Evolutionary conservation across 805 yeast species (phyloP).

Genomic region (Schizosaccharomyces octosporus): DNA sequence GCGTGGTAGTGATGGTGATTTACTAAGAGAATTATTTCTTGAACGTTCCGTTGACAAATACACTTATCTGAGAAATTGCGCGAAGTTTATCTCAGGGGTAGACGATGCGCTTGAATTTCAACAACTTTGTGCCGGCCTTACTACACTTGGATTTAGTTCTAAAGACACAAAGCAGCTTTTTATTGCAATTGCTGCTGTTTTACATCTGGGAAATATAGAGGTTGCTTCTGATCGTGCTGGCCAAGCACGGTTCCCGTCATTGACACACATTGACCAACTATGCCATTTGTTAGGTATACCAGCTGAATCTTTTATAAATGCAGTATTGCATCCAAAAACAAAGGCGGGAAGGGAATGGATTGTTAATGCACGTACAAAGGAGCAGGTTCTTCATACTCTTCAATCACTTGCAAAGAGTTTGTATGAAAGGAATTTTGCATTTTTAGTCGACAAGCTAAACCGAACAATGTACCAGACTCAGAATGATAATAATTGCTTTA

Average conservation of each 20-base stretch:
- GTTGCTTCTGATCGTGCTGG: conserved; percentile 35
- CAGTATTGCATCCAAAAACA: conserved; percentile 55
- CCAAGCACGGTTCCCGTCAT: conserved; percentile 44
- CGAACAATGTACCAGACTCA: conserved; percentile 29
- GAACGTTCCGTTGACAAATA: conserved; percentile 22
- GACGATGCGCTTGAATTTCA: conserved; percentile 52
- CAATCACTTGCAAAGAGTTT: conserved; percentile 74
- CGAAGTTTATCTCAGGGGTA: conserved; percentile 35
- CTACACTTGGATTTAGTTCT: conserved; percentile 42
- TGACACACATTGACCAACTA: conserved; percentile 26
- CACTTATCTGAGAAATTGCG: conserved; percentile 31
- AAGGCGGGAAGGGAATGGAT: conserved; percentile 79
- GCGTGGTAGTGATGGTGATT: conserved; percentile 31
- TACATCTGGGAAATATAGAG: conserved; percentile 68
- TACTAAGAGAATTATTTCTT: conserved; percentile 15
- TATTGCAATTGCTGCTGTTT: conserved; percentile 43
- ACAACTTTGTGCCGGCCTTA: conserved; percentile 36
- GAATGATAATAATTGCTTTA: conserved; percentile 19
- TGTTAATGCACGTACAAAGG: conserved; percentile 49
- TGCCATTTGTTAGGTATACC: conserved; percentile 42
- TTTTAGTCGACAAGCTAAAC: conserved; percentile 53
- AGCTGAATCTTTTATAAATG: conserved; percentile 27
- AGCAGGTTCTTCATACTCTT: conserved; percentile 55
- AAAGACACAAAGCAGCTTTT: conserved; percentile 35
- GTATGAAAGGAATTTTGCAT: conserved; percentile 64